Evolutionary conservation across 257 asterid genomes (phyloP), one percentile per base, ranked within the genome.

Genomic region (Capsicum baccatum): DNA sequence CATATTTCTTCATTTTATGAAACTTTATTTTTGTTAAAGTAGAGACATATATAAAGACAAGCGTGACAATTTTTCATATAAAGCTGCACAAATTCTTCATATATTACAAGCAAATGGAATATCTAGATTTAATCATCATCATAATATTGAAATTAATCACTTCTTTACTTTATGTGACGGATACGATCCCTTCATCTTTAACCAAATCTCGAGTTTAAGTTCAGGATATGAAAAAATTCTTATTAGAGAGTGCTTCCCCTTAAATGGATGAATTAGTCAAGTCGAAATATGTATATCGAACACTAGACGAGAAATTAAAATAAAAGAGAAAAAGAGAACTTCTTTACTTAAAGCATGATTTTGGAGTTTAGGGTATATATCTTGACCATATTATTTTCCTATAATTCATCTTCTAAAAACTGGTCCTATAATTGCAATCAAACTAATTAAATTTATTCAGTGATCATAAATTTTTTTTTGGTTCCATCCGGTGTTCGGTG

Each of bases 31-130:
- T 76, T 52, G 26, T 76, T 15, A 76, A 26, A 54, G 81, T 26
- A 50, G 2, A 76, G 62, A 76, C 81, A 52, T 6, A 76, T 52
- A 74, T 76, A 76, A 76, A 54, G 50, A 26, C 48, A 76, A 76
- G 47, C 81, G 21, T 76, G 81, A 52, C 64, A 76, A 54, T 52
- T 39, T 13, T 54, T 26, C 81, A 52, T 26, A 76, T 76, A 54
- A 76, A 76, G 81, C 81, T 76, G 64, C 48, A 54, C 16, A 76
- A 14, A 69, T 76, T 76, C 81, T 76, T 14, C 81, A 76, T 16
- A 42, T 4, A 76, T 11, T 50, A 76, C 52, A 76, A 21, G 62
- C 14, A 21, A 50, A 50, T 76, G 5, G 13, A 76, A 76, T 76
- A 76, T 76, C 21, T 76, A 26, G 63, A 76, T 52, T 76, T 26